phyloP scores from a whole-genome alignment of 2,329 filamentous ascomycete genomes.

The Aspergillus sergii region DNA sequence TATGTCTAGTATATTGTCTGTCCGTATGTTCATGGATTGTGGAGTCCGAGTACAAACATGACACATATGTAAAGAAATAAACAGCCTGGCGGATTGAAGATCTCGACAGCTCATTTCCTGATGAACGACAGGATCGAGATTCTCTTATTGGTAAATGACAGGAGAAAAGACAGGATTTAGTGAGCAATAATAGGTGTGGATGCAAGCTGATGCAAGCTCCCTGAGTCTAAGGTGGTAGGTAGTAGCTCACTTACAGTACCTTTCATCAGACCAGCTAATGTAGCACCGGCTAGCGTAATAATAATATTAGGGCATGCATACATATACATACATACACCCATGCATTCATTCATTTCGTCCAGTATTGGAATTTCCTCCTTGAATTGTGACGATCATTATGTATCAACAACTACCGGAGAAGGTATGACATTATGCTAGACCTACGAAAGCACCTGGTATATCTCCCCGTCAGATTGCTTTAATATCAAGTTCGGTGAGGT shows the following conservation, averaged over 20 bases:
- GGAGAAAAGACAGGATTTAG: background rate
- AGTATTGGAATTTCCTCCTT: background rate
- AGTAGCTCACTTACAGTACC: background rate
- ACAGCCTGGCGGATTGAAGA: background rate
- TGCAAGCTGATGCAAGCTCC: slow-evolving; percentile 5
- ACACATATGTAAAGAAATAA: background rate
- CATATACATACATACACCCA: background rate
- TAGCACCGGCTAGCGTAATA: background rate
- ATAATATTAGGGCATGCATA: background rate
- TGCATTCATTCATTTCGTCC: background rate
- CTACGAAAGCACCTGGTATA: background rate
- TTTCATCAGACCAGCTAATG: background rate
- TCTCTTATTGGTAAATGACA: background rate
- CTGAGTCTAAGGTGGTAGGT: background rate
- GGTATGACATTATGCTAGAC: background rate
- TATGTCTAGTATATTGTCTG: background rate
- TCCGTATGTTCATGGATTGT: background rate
- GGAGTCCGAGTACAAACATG: background rate
- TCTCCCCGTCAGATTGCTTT: background rate
- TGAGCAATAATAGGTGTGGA: slow-evolving; percentile 3
- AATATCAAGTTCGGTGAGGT: background rate
- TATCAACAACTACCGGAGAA: background rate
- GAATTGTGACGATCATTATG: background rate
- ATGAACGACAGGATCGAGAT: background rate
- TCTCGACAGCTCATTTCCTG: background rate